Base-by-base conservation (phyloP, 2,329 filamentous ascomycete genomes). In the Verruconis gallopava region DNA sequence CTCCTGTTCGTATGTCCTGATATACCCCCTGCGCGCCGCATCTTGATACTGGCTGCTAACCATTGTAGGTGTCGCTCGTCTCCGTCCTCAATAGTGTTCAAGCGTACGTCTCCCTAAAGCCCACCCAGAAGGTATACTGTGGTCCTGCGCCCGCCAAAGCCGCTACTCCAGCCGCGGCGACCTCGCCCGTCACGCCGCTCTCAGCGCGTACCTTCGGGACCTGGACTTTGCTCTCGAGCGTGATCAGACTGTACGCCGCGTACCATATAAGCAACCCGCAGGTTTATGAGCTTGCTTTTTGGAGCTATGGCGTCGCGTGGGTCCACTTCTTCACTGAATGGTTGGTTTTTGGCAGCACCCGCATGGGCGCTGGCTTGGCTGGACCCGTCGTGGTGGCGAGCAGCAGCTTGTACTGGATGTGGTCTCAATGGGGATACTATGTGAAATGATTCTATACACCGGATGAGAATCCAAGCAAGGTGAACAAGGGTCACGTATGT, bases 81-180 rank as follows among this genome's bases (percentile, higher is more conserved):
- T 85, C 89, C 21, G 70, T 91, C 45, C 80, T 76, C 54, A 98
- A 98, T 69, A 81, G 78, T 25, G 58, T 93, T 37, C 88, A 95
- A 68, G 77, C 83, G 56, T 93, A 93, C 64, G 55, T 67, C 25
- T 93, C 85, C 14, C 71, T 88, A 3, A 71, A 78, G 59, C 93
- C 84, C 65, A 86, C 86, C 5, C 77, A 79, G n/a, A 81, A 85
- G 59, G 75, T 96, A 55, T 98, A 96, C 69, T 76, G 80, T 51
- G 77, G 77, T 60, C 64, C 41, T 75, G 74, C 64, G 45, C 60
- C 30, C 55, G 60, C 21, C 59, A 60, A 6, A 53, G 62, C 37
- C 62, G 55, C 44, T 59, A 65, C 40, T 53, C 56, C 36, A 11
- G 38, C 35, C 19, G 33, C 30, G 3, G 49, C 52, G 49, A 58